Conservation (phyloP, 2,329 filamentous ascomycete species). For the Zasmidium angulare region DNA sequence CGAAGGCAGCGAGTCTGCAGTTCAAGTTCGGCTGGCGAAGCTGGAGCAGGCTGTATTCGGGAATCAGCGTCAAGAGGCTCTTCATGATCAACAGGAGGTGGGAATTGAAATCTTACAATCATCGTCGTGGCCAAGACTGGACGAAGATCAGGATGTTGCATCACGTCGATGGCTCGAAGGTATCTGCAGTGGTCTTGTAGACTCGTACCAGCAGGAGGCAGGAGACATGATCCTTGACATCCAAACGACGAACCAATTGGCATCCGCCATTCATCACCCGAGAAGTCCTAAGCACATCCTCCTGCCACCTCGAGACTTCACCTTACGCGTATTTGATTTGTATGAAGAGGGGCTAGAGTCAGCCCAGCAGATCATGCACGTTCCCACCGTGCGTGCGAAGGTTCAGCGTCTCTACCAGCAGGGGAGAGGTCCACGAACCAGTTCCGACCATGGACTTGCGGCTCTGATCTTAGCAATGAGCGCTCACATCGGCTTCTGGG, state of each 20-base stretch:
- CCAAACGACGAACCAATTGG: neutral
- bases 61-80: neutral
- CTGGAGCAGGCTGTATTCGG: neutral
- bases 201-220: too few species aligned
- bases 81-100: neutral
- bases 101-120: too few species aligned
- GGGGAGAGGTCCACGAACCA: neutral
- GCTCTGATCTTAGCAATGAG: neutral
- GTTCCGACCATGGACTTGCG: neutral
- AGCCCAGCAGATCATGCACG: neutral
- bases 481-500: slow-evolving; percentile 1
- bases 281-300: neutral
- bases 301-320: neutral
- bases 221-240: too few species aligned
- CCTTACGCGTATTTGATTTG: neutral
- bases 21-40: neutral
- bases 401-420: neutral
- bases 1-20: neutral
- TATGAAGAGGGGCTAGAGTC: neutral
- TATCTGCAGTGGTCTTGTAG: neutral
- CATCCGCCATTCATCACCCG: neutral
- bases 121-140: neutral
- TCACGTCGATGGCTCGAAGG: neutral
- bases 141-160: neutral
- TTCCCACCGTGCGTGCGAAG: neutral